These are phyloP conservation scores for Macrotyloma uniflorum DNA, from an alignment of 306 rosid genomes.

Conservation along the genomic window DNA sequence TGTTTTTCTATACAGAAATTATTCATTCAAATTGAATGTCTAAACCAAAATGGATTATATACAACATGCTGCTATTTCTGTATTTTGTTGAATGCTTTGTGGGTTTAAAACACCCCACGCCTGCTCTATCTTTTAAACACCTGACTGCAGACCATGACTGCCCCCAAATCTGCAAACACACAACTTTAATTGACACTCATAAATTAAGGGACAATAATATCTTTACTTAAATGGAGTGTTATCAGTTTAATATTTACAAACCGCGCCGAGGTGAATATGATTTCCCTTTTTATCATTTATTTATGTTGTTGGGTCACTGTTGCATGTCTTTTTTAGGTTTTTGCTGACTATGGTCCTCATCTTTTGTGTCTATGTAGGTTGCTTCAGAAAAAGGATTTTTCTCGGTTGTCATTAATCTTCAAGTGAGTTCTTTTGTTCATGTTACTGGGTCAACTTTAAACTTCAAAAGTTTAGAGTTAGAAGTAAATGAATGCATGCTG, in stretches of 20 bases:
- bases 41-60: neutral
- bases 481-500: slow-evolving; percentile 35
- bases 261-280: neutral
- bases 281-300: slow-evolving; percentile 3
- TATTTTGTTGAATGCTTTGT: neutral
- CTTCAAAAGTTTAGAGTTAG: slow-evolving; percentile 26
- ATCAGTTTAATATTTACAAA: neutral
- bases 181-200: neutral
- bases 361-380: slow-evolving; percentile 57
- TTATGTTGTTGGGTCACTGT: neutral
- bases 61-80: neutral
- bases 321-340: neutral
- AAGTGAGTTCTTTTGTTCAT: slow-evolving; percentile 64
- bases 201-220: neutral
- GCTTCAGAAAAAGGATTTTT: slow-evolving; percentile 95
- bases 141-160: no score
- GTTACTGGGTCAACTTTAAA: slow-evolving; percentile 24
- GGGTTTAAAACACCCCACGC: neutral
- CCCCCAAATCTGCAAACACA: neutral
- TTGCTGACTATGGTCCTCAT: slow-evolving; percentile 19
- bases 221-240: neutral
- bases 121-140: slow-evolving; percentile 7
- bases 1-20: neutral
- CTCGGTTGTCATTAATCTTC: slow-evolving; percentile 80
- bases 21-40: neutral